Evolutionary conservation across 768 basidiomycete genomes (phyloP).

Genomic region (Naganishia randhawae): DNA sequence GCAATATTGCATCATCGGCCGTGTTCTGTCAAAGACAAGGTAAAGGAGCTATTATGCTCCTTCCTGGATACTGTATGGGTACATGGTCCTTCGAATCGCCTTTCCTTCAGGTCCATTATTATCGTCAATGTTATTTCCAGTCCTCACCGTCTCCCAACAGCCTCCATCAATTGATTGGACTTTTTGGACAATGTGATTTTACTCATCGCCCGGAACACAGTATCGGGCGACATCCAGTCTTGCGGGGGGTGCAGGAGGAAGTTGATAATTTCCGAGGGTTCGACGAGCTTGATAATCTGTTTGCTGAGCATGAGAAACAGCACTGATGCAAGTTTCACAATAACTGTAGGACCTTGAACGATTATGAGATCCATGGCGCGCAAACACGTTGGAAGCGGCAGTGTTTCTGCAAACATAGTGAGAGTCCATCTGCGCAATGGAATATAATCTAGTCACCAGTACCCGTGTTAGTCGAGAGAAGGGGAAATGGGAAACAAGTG

Average conservation of each 20-base stretch:
- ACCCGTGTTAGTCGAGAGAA: neutral
- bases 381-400: constrained; percentile 26
- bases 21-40: neutral
- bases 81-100: neutral
- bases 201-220: constrained; percentile 3
- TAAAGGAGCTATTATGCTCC: neutral
- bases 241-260: constrained; percentile 24
- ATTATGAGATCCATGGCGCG: constrained; percentile 27
- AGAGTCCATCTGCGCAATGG: constrained; percentile 15
- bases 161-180: neutral
- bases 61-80: neutral
- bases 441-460: neutral
- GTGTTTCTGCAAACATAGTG: constrained; percentile 19
- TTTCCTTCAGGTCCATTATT: neutral
- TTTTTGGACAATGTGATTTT: constrained; percentile 22
- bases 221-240: constrained; percentile 28
- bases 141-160: neutral
- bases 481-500: neutral
- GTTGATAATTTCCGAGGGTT: neutral
- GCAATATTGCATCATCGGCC: neutral
- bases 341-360: constrained; percentile 18
- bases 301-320: constrained; percentile 13
- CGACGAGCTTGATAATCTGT: neutral
- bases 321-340: constrained; percentile 13
- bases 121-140: neutral